Evolutionary conservation across 345 rosid genomes (phyloP), one percentile per base, ranked within the genome.

Genomic region (Anastatica hierochuntica): DNA sequence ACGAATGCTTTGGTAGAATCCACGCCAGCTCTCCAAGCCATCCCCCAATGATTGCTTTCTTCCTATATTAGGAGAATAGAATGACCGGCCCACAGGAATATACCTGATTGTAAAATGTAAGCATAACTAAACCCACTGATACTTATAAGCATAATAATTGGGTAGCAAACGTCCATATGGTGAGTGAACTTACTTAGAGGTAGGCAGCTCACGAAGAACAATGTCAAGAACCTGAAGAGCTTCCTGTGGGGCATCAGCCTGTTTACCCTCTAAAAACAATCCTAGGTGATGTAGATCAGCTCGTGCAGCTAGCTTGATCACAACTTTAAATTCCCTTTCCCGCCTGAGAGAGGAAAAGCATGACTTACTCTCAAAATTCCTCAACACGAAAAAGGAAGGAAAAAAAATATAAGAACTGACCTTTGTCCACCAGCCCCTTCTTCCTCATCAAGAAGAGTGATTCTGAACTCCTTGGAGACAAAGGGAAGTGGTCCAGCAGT

Each of bases 151-250:
- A 39, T 11, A 14, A 20, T 45, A 57, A 9, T 11, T 12, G 24
- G 34, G 41, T 1, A 6, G 20, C 17, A 55, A 63, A 45, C 52
- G 29, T 43, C 27, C 59, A 57, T 24, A 27, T 59, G 43, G 63
- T 47, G 66, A 43, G 49, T 3, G 43, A 47, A 37, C 39, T 4
- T 78, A 81, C 88, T 77, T 70, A 17, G 78, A 45, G 43, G 92
- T 85, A 43, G 97, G 97, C 62, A 85, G 75, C 76, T 89, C 97
- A 12, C 95, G 95, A 58, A 89, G 79, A 64, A 90, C 97, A 74
- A 86, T 90, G 71, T 90, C 97, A 42, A 90, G 97, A 71, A 90
- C 95, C 69, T 90, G 97, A 43, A 90, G 83, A n/a, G 90, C 97
- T 73, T 83, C 97, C 68, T 90, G 95, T 2, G 97, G 95, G 3